Base-by-base conservation (phyloP, 345 rosid genomes). In the Citrus inodora region DNA sequence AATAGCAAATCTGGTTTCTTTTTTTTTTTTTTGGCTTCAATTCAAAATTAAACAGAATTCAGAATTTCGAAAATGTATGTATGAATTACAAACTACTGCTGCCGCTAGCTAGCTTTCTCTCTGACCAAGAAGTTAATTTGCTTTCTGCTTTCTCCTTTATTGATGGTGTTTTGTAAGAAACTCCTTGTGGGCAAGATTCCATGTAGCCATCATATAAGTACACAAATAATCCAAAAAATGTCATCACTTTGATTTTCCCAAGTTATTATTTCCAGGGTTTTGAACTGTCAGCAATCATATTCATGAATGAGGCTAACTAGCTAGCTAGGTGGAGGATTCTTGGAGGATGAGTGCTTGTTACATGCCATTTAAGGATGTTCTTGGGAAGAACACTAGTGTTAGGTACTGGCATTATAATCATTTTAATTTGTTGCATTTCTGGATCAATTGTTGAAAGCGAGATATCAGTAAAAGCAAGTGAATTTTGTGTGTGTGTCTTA, bases 151-250 rank as follows among this genome's bases (percentile, higher is more conserved):
- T 42, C 55, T 67, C 38, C 30, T 79, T 76, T 84, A 3, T 59
- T 22, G 25, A n/a, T 59, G 27, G 48, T 81, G 42, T 70, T 67
- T 80, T 82, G 81, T 53, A 51, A 64, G 37, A 74, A 79, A 73
- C 82, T 69, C 37, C 10, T 60, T 25, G 59, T 75, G 69, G 77
- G 51, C 70, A 83, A 85, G 89, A 87, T 80, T 82, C 87, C 81
- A 79, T 40, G 69, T 68, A 67, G 77, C 87, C 77, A 79, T 86
- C 80, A 65, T n/a, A 71, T 80, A 7, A 30, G 62, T 77, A 33
- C 76, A 40, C 74, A 77, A 70, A 73, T 27, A 42, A 77, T 77
- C 72, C 73, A 79, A 19, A 46, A 82, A 56, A 80, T 35, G 66
- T 76, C 78, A 76, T 21, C 46, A 19, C 73, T 79, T 84, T 81